Evolutionary conservation across 306 rosid species (phyloP).

Genomic region (Sophora flavescens): DNA sequence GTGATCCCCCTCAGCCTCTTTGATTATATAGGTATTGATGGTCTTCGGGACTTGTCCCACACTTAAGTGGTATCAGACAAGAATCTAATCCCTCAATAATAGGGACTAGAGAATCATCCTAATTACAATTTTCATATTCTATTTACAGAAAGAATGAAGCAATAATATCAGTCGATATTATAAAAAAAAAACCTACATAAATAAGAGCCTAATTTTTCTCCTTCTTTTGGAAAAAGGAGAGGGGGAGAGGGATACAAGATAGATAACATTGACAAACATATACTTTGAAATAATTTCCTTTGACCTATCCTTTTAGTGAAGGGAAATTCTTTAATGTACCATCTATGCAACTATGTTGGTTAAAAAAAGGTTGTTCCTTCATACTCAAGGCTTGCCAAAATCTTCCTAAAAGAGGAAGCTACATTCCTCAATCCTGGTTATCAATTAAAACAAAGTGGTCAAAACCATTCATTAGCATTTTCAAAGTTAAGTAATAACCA

Average conservation of each 20-base stretch:
- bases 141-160: no score
- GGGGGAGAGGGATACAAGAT: not conserved
- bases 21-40: no score
- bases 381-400: not conserved
- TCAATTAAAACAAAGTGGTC: not conserved
- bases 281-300: slow-evolving; percentile 1
- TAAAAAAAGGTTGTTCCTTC: not conserved
- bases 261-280: not conserved
- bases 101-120: no score
- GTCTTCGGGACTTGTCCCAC: no score
- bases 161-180: no score
- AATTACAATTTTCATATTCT: no score
- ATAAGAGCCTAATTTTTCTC: not conserved
- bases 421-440: slow-evolving; percentile 24
- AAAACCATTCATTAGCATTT: not conserved
- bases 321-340: not conserved
- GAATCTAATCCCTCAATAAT: no score
- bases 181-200: not conserved
- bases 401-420: slow-evolving; percentile 1
- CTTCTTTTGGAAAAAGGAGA: not conserved
- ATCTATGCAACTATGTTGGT: slow-evolving; percentile 6
- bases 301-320: slow-evolving; percentile 19
- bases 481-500: slow-evolving; percentile 14
- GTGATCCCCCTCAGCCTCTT: no score
- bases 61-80: no score